These are phyloP conservation scores for Solanum etuberosum DNA, from an alignment of 257 asterid species.

Conservation along the genomic window DNA sequence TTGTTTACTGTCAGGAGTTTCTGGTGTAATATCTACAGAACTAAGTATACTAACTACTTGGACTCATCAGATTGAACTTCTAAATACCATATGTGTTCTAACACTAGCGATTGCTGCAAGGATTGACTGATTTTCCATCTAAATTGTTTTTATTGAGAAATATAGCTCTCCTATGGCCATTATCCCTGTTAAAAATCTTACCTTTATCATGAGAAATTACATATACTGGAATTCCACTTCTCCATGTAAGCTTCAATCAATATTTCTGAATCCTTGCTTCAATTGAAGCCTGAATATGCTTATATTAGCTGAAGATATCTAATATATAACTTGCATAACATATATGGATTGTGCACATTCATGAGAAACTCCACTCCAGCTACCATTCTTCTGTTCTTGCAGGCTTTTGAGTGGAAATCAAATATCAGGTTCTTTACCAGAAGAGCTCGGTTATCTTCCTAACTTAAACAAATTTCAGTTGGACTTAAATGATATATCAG, in stretches of 20 bases:
- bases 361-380: not conserved
- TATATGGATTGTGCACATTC: not conserved
- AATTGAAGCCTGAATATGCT: not conserved
- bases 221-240: not conserved
- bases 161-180: not conserved
- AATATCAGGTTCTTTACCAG: slow-evolving; percentile 84
- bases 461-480: slow-evolving; percentile 83
- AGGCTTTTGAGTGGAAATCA: slow-evolving; percentile 95
- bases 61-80: not conserved
- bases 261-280: not conserved
- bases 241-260: not conserved
- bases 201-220: not conserved
- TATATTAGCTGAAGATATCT: not conserved
- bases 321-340: not conserved
- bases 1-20: not conserved
- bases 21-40: not conserved
- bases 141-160: not conserved
- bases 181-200: not conserved
- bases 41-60: not conserved
- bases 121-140: not conserved
- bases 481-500: slow-evolving; percentile 79
- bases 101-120: not conserved
- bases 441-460: slow-evolving; percentile 72
- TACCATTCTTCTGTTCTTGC: slow-evolving; percentile 7
- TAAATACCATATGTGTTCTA: not conserved